Evolutionary conservation across 371 early-diverging fungal species (phyloP), one percentile per base, ranked within the genome.

Genomic region (Mortierella sp.): DNA sequence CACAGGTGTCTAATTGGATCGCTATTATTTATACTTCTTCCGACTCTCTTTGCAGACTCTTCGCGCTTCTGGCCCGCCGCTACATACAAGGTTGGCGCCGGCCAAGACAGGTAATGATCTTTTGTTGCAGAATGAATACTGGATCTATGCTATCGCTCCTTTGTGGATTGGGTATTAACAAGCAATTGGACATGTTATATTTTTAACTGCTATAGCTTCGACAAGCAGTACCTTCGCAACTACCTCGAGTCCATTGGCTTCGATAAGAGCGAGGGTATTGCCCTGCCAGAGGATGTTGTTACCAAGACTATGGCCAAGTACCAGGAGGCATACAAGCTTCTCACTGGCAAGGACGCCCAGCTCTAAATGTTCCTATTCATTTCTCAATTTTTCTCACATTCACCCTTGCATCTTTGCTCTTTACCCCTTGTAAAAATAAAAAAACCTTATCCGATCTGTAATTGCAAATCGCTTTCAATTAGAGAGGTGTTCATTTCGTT

Each of bases 141-240:
- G 47, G 58, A 24, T 16, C 11, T 45, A n/a, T 19, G 34, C 26
- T 31, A 19, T 38, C 9, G 14, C 9, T 50, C 28, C 16, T 63
- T 24, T 72, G n/a, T 72, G 7, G 50, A n/a, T 34, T 38, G 50
- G 19, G 47, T 50, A 13, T 24, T 45, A 73, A 28, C 13, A n/a
- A 50, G 7, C 38, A 21, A 34, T 21, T 19, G n/a, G 19, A 26
- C 13, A 44, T 34, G 42, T 75, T 50, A 28, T 31, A 28, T 13
- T 55, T 34, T 19, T 11, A 72, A 52, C 48, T 19, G 19, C 38
- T 72, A 2, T 60, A 95, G 97, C 88, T 98, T 96, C 88, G 99
- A 99, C 87, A 99, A 98, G 93, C 98, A 99, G 84, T 97, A 95
- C 80, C 90, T 99, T 80, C 96, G 99, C 80, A 96, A 99, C 89